Evolutionary conservation across 805 yeast species (phyloP), one percentile per base, ranked within the genome.

Genomic region (Tetrapisispora arboricola): DNA sequence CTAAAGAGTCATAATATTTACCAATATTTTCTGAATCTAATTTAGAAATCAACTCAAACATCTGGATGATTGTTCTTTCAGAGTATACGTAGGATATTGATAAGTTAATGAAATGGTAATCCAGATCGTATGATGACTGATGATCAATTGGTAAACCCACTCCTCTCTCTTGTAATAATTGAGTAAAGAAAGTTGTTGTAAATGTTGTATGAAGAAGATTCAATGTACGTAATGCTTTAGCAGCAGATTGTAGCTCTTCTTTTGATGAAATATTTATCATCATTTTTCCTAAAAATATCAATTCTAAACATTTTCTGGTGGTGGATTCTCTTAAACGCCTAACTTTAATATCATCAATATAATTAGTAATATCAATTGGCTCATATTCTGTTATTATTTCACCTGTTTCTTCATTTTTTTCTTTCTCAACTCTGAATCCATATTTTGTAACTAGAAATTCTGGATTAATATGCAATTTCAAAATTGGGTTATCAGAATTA

Each of bases 401-500:
- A 4, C 47, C 46, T 0, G 50, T 45, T 13, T 49, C 54, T 17
- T 61, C 65, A n/a, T 49, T 49, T 12, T 38, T 41, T 21, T 61
- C 57, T 13, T 52, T 43, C 2, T 50, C 50, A 6, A 61, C 47
- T 13, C 58, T 53, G 53, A 81, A 80, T 3, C 63, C 61, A 29
- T 79, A 63, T 40, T 66, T 72, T 0, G 64, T 49, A 2, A 68
- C 54, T 17, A 86, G 61, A 39, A 83, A 60, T 0, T 62, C 57
- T 2, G 81, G 67, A 46, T 81, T 77, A 5, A 84, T 57, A 42
- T 75, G 75, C 3, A 82, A 64, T 46, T 73, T 76, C 43, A 82
- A 59, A 1, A 70, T 63, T 13, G 75, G 65, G 44, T 71, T 72
- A n/a, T 62, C 57, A 3, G 74, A 57, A 44, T 70, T 66, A 29